Evolutionary conservation across 2,329 filamentous ascomycete species (phyloP).

Genomic region (Colletotrichum camelliae): DNA sequence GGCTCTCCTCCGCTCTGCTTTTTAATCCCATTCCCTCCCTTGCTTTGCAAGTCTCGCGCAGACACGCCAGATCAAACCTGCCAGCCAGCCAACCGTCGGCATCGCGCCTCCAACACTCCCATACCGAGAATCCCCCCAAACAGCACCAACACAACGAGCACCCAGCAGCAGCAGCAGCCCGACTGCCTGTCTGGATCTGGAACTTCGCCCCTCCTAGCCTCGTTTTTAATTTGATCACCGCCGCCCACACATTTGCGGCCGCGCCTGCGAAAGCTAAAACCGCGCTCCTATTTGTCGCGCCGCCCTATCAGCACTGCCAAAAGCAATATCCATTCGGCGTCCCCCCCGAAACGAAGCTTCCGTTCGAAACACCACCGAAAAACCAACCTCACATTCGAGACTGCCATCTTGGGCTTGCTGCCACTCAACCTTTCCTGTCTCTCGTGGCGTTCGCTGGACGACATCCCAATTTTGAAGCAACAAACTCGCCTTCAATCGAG

Average conservation of each 20-base stretch:
- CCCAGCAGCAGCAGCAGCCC: not conserved
- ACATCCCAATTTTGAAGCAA: constrained; percentile 7
- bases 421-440: not conserved
- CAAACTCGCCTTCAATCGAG: not conserved
- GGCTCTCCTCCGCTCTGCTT: not conserved
- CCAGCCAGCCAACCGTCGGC: not conserved
- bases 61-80: not conserved
- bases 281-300: constrained; percentile 11
- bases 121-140: not conserved
- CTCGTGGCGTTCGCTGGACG: constrained; percentile 22
- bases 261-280: constrained; percentile 19
- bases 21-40: constrained; percentile 4
- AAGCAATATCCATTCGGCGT: constrained; percentile 10
- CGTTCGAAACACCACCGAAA: constrained; percentile 20
- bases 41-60: not conserved
- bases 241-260: constrained; percentile 19
- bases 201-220: constrained; percentile 16
- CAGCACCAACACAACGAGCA: not conserved
- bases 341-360: constrained; percentile 14
- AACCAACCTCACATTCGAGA: constrained; percentile 15
- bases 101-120: not conserved
- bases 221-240: constrained; percentile 21
- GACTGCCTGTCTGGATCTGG: constrained; percentile 18
- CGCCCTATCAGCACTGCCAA: constrained; percentile 13
- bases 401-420: constrained; percentile 13